Evolutionary conservation across 352 stramenopile species (phyloP).

Genomic region (Pythium inflatum): DNA sequence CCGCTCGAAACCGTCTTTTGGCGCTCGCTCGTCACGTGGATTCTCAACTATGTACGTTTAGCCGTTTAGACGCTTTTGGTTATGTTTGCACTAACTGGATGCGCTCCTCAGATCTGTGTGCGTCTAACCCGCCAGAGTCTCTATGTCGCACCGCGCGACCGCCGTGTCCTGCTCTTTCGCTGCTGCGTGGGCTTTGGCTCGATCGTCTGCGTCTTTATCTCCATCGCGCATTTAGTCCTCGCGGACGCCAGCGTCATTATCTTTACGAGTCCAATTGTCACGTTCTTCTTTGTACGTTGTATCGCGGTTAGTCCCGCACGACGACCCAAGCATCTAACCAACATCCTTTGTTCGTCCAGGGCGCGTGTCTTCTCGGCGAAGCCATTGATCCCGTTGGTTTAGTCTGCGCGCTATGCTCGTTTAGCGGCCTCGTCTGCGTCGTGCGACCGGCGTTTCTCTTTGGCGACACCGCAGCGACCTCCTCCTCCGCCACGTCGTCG

Average conservation of each 20-base stretch:
- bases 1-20: constrained; percentile 83
- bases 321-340: too few species aligned
- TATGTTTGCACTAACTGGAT: too few species aligned
- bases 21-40: constrained; percentile 58
- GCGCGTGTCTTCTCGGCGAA: constrained; percentile 37
- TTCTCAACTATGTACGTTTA: constrained; percentile 66
- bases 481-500: constrained; percentile 36
- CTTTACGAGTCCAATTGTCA: constrained; percentile 76
- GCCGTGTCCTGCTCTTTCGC: constrained; percentile 65
- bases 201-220: constrained; percentile 79
- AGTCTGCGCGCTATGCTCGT: constrained; percentile 38
- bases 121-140: background rate
- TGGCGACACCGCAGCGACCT: constrained; percentile 38
- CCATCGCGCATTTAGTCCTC: constrained; percentile 78
- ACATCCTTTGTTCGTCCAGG: too few species aligned
- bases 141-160: constrained; percentile 49
- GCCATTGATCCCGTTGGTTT: constrained; percentile 35
- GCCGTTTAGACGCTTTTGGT: too few species aligned
- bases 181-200: constrained; percentile 70
- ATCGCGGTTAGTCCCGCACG: background rate
- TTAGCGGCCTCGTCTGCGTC: constrained; percentile 47
- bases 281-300: constrained; percentile 65
- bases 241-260: constrained; percentile 75
- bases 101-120: constrained; percentile 21
- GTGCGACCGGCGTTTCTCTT: constrained; percentile 47